phyloP scores from a whole-genome alignment of 2,329 filamentous ascomycete species.

The Aquanectria penicillioides region DNA sequence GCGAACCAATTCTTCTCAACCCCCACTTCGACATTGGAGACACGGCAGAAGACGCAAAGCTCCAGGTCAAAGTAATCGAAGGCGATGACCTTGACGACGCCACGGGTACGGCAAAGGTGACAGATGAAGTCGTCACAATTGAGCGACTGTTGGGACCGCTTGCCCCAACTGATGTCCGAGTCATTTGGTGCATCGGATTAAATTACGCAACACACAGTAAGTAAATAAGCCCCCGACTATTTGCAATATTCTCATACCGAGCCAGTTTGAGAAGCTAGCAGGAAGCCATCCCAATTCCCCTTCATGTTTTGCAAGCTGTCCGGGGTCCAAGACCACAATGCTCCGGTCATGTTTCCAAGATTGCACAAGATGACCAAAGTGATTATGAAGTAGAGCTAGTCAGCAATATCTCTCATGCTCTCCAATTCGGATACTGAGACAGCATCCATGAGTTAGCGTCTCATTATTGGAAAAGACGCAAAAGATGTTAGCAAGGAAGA shows the following conservation, averaged over 20 bases:
- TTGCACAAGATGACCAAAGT: slow-evolving; percentile 51
- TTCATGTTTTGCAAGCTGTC: slow-evolving; percentile 35
- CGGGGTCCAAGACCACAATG: slow-evolving; percentile 23
- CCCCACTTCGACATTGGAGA: slow-evolving; percentile 56
- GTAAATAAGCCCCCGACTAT: not conserved
- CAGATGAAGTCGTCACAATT: slow-evolving; percentile 63
- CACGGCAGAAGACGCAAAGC: slow-evolving; percentile 54
- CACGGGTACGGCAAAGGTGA: slow-evolving; percentile 57
- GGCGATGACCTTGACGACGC: slow-evolving; percentile 61
- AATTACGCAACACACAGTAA: slow-evolving; percentile 36
- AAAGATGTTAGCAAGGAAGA: slow-evolving; percentile 59
- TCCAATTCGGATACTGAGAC: not conserved
- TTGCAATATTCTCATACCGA: not conserved
- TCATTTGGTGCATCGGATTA: slow-evolving; percentile 33
- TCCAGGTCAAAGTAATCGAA: slow-evolving; percentile 63
- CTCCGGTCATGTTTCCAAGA: slow-evolving; percentile 44
- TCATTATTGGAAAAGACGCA: slow-evolving; percentile 58
- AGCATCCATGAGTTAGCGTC: slow-evolving; percentile 6
- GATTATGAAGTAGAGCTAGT: slow-evolving; percentile 64
- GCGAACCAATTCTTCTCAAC: slow-evolving; percentile 60
- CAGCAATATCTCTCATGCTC: not conserved
- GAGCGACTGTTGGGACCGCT: slow-evolving; percentile 61
- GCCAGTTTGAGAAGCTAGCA: slow-evolving; percentile 3
- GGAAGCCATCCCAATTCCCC: slow-evolving; percentile 10
- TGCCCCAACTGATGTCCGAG: slow-evolving; percentile 46